Conservation (phyloP, 805 yeast species). For the Barnettozyma botsteinii region DNA sequence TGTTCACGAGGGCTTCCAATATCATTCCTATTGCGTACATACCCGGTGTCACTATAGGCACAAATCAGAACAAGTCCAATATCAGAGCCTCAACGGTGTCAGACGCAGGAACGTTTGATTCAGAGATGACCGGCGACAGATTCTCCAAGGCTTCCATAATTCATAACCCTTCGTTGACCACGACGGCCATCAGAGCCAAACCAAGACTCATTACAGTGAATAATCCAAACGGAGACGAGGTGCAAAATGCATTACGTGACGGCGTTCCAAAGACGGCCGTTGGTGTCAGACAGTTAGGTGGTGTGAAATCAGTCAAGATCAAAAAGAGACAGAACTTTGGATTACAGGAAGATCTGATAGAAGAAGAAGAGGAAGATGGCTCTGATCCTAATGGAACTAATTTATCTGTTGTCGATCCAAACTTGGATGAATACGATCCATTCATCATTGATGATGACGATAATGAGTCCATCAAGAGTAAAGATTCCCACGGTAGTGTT, state of each 20-base stretch:
- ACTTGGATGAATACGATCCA: constrained; percentile 21
- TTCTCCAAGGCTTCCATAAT: constrained; percentile 40
- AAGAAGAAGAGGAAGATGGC: constrained; percentile 18
- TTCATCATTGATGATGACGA: constrained; percentile 18
- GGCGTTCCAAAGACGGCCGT: constrained; percentile 21
- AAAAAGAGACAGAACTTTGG: constrained; percentile 10
- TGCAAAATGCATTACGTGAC: constrained; percentile 17
- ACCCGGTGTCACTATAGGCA: constrained; percentile 79
- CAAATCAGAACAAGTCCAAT: constrained; percentile 9
- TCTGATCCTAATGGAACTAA: constrained; percentile 11
- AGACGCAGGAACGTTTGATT: constrained; percentile 13
- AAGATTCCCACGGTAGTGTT: constrained; percentile 21
- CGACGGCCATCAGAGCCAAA: constrained; percentile 72
- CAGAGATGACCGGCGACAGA: constrained; percentile 29
- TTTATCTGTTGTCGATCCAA: not conserved
- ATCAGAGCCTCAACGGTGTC: constrained; percentile 29
- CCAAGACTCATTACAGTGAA: constrained; percentile 60
- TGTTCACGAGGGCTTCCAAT: constrained; percentile 76
- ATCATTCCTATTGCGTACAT: constrained; percentile 88
- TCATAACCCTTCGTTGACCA: constrained; percentile 35
- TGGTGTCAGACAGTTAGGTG: constrained; percentile 21
- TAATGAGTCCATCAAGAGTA: constrained; percentile 2
- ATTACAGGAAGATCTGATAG: constrained; percentile 13
- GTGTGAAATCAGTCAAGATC: constrained; percentile 21
- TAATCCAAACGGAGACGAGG: not conserved